These are phyloP conservation scores for Paecilomyces variotii DNA, from an alignment of 2,329 filamentous ascomycete genomes.

Conservation along the genomic window DNA sequence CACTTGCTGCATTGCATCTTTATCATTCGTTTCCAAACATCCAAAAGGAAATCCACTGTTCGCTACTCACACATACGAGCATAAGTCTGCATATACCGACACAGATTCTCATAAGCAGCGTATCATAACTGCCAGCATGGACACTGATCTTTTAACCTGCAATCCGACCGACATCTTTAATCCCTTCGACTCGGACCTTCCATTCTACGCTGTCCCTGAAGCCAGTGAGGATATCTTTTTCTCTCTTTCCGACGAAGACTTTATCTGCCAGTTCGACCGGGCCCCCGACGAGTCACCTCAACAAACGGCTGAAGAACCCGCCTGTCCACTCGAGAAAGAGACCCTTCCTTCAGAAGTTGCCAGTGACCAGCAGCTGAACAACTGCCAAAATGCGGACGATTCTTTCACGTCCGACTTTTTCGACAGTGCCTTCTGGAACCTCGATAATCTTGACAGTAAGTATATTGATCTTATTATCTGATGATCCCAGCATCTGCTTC, in stretches of 20 bases:
- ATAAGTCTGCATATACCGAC: not conserved
- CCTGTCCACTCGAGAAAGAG: not conserved
- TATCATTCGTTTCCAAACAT: not conserved
- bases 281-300: not conserved
- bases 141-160: not conserved
- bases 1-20: not conserved
- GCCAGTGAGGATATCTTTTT: not conserved
- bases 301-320: not conserved
- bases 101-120: not conserved
- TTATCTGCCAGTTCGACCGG: not conserved
- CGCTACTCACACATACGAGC: not conserved
- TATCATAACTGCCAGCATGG: not conserved
- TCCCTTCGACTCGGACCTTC: not conserved
- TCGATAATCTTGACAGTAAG: not conserved
- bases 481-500: not conserved
- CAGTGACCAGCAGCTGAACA: not conserved
- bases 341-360: not conserved
- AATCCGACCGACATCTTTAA: not conserved
- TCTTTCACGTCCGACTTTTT: not conserved
- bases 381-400: not conserved
- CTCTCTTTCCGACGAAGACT: not conserved
- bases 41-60: not conserved
- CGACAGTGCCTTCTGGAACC: not conserved
- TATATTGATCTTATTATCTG: not conserved
- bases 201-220: not conserved